Conservation (phyloP, 805 yeast genomes). For the Torulaspora franciscae region DNA sequence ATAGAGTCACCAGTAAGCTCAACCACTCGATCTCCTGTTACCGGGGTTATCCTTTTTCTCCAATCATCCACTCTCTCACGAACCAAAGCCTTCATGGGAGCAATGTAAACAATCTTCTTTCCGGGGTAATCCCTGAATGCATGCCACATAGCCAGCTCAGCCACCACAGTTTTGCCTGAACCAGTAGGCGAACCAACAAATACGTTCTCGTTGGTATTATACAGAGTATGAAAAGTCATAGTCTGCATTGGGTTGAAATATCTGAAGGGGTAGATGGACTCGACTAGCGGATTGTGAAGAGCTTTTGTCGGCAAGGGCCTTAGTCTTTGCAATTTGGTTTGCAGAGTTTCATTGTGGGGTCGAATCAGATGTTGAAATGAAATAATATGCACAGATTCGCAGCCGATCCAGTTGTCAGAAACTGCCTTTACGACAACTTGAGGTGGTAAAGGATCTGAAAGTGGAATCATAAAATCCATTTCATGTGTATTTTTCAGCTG, state of each 20-base stretch:
- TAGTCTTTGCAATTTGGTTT: constrained; percentile 71
- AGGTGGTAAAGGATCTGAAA: constrained; percentile 83
- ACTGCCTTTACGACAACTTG: constrained; percentile 75
- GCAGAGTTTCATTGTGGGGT: constrained; percentile 81
- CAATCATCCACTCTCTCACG: constrained; percentile 95
- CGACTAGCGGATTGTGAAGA: constrained; percentile 60
- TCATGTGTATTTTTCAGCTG: constrained; percentile 55
- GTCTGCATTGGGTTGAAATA: constrained; percentile 99
- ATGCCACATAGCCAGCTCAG: constrained; percentile 96
- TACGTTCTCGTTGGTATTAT: constrained; percentile 70
- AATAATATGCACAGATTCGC: constrained; percentile 68
- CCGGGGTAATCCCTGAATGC: constrained; percentile 81
- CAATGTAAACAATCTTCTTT: constrained; percentile 84
- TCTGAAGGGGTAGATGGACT: constrained; percentile 68
- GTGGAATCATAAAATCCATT: constrained; percentile 88
- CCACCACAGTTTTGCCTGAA: constrained; percentile 95
- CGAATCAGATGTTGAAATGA: constrained; percentile 87
- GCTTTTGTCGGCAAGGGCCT: constrained; percentile 87
- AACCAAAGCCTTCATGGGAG: constrained; percentile 90
- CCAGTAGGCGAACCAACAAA: constrained; percentile 98
- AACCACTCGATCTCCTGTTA: constrained; percentile 80
- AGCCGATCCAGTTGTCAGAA: constrained; percentile 87
- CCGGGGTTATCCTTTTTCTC: constrained; percentile 75
- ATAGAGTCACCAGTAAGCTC: constrained; percentile 96
- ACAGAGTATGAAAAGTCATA: constrained; percentile 87